Evolutionary conservation across 306 rosid species (phyloP).

Genomic region (Abrus pulchellus): DNA sequence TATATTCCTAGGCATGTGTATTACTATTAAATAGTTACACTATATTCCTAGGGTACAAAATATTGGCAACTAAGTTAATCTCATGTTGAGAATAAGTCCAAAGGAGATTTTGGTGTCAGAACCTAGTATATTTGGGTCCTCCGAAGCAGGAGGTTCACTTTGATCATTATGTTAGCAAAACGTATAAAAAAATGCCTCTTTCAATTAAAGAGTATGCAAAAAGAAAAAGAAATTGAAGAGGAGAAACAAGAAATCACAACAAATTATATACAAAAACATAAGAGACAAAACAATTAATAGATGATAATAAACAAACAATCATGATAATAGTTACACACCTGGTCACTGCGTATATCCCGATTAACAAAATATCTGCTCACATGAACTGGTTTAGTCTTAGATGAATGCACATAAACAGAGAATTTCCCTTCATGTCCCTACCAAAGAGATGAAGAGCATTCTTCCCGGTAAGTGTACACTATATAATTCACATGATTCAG

Average conservation of each 20-base stretch:
- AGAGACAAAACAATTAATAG: neutral
- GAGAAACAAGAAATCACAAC: constrained; percentile 11
- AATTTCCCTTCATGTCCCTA: constrained; percentile 98
- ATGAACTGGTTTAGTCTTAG: constrained; percentile 85
- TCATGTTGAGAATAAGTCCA: neutral
- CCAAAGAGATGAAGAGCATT: constrained; percentile 45
- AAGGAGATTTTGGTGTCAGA: neutral
- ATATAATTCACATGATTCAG: constrained; percentile 24
- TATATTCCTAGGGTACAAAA: neutral
- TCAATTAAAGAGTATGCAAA: neutral
- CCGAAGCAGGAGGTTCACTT: constrained; percentile 14
- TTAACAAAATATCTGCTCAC: constrained; percentile 79
- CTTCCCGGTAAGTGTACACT: constrained; percentile 35
- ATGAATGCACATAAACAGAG: constrained; percentile 94
- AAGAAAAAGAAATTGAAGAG: neutral
- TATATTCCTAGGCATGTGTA: constrained; percentile 7
- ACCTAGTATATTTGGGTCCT: neutral
- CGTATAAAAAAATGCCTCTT: neutral
- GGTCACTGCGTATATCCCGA: constrained; percentile 78
- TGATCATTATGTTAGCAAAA: neutral
- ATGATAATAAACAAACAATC: constrained; percentile 25
- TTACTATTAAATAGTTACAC: constrained; percentile 23
- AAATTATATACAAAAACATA: neutral
- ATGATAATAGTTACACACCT: constrained; percentile 58
- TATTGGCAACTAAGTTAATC: neutral